Percentiles rank a stretch among this genome's conserved stretches.
phyloP scores from a whole-genome alignment of 129 eudicot genomes.

The Chrysanthemum lavandulifolium region DNA sequence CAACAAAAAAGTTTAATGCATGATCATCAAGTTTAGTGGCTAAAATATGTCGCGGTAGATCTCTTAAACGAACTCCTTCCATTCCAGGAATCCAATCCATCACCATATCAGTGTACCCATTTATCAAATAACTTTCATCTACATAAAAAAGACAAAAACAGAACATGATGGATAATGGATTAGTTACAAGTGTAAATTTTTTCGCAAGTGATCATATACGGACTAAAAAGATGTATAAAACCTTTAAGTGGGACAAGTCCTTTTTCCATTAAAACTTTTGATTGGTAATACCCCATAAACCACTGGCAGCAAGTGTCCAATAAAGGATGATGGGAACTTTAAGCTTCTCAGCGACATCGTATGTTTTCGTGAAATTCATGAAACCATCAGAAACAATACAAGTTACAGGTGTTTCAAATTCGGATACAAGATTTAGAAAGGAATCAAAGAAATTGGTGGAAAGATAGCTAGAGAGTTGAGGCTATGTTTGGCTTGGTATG shows the following conservation, averaged over 20 bases:
- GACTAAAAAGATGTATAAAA: background rate
- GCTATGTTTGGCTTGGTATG: background rate
- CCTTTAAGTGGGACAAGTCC: slow-evolving; percentile 8
- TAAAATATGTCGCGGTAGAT: background rate
- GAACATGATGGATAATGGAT: no score
- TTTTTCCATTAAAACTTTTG: background rate
- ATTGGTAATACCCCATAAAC: slow-evolving; percentile 7
- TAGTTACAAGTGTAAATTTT: background rate
- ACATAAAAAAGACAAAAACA: background rate
- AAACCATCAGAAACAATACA: background rate
- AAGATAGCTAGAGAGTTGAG: background rate
- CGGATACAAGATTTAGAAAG: background rate
- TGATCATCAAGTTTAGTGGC: background rate
- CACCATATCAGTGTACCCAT: background rate
- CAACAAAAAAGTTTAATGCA: background rate
- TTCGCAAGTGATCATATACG: background rate
- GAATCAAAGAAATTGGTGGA: background rate
- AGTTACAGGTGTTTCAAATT: background rate
- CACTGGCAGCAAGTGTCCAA: slow-evolving; percentile 6
- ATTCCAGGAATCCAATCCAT: background rate
- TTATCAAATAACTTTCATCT: background rate
- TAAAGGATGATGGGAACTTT: background rate
- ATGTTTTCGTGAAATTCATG: background rate
- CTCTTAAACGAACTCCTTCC: background rate
- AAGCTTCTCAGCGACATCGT: background rate